Evolutionary conservation across 257 asterid genomes (phyloP).

Genomic region (Scutellaria baicalensis): DNA sequence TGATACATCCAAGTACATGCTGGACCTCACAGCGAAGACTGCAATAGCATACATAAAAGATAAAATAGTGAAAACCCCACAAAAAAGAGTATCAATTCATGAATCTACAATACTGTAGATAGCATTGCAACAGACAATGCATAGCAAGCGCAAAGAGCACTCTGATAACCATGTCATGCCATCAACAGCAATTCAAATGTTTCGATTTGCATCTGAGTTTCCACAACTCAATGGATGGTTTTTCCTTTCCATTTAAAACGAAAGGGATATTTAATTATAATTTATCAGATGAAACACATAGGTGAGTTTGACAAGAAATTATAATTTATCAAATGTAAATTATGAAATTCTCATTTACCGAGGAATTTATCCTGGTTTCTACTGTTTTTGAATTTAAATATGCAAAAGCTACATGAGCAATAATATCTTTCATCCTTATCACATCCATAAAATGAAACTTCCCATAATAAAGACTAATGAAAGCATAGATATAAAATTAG

Average conservation of each 20-base stretch:
- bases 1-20: conserved; percentile 84
- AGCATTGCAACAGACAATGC: neutral
- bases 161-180: no score
- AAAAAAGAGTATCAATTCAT: neutral
- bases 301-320: neutral
- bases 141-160: no score
- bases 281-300: neutral
- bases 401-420: neutral
- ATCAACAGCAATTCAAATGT: neutral
- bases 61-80: neutral
- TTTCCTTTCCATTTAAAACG: neutral
- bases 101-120: neutral
- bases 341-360: neutral
- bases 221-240: no score
- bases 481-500: neutral
- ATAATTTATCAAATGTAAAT: neutral
- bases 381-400: neutral
- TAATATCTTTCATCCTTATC: neutral
- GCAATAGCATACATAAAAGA: conserved; percentile 17
- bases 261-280: neutral
- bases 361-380: neutral
- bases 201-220: neutral
- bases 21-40: conserved; percentile 69
- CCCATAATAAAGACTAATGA: neutral
- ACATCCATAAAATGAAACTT: neutral